These are phyloP conservation scores for Silene conica DNA, from an alignment of 148 eudicot species.

Conservation along the genomic window DNA sequence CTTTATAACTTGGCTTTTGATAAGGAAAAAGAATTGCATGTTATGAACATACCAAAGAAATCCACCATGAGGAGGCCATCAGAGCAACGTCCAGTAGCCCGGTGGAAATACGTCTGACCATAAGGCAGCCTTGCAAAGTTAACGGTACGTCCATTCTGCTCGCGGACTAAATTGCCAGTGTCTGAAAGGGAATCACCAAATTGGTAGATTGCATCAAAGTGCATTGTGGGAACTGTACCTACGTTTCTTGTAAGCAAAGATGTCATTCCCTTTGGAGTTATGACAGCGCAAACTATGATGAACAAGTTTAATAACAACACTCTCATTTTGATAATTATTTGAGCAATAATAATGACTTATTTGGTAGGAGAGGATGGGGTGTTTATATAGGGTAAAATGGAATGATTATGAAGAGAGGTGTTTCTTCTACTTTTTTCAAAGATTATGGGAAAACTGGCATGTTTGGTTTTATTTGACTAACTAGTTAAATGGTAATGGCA, in stretches of 20 bases:
- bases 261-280: neutral
- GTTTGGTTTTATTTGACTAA: constrained; percentile 3
- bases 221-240: neutral
- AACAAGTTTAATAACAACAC: constrained; percentile 6
- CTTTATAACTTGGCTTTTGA: too few species aligned
- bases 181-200: constrained; percentile 45
- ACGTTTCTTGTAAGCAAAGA: neutral
- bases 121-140: constrained; percentile 27
- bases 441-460: neutral
- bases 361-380: neutral
- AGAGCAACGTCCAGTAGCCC: constrained; percentile 43
- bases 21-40: neutral
- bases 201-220: constrained; percentile 37
- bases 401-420: neutral
- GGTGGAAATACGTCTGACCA: constrained; percentile 27
- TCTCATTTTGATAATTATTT: constrained; percentile 8
- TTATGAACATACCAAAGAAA: constrained; percentile 26
- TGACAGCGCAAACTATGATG: neutral
- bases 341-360: neutral
- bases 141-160: constrained; percentile 3
- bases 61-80: constrained; percentile 45
- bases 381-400: constrained; percentile 9
- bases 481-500: neutral
- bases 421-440: neutral
- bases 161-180: constrained; percentile 31